Percentiles rank a stretch among this genome's conserved stretches.
Conservation (phyloP, 331 rosid species). For the Erythrophleum ivorense region DNA sequence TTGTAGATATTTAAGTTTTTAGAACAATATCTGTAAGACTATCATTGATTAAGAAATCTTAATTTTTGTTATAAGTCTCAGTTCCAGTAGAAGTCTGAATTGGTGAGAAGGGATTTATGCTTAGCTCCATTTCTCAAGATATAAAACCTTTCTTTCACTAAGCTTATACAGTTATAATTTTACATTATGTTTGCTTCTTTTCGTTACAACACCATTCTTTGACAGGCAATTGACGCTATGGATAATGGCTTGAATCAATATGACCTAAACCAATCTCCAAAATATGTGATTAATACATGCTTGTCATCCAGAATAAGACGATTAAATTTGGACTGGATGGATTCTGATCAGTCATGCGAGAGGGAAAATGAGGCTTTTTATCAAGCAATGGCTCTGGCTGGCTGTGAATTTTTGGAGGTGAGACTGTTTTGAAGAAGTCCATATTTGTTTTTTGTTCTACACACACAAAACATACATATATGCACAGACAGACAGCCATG, state of each 20-base stretch:
- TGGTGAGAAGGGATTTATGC: background rate
- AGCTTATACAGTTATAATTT: background rate
- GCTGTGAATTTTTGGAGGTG: constrained; percentile 78
- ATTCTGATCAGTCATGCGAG: constrained; percentile 66
- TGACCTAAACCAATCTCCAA: constrained; percentile 65
- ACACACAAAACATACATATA: background rate
- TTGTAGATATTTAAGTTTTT: background rate
- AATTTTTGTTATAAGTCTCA: background rate
- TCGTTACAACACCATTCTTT: constrained; percentile 26
- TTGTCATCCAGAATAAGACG: constrained; percentile 70
- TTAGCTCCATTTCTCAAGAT: background rate
- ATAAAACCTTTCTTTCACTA: background rate
- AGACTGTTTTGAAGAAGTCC: constrained; percentile 22
- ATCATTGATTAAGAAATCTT: background rate
- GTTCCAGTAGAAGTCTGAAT: background rate
- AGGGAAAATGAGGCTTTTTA: constrained; percentile 76
- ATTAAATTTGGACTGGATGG: constrained; percentile 77
- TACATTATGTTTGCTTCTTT: constrained; percentile 1
- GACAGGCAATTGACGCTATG: constrained; percentile 80
- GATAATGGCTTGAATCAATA: constrained; percentile 84
- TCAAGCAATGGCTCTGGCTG: constrained; percentile 74
- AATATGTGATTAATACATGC: constrained; percentile 69
- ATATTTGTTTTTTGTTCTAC: background rate
- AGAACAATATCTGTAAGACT: background rate
- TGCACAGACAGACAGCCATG: background rate